Evolutionary conservation across 495 filamentous ascomycete species (phyloP).

Genomic region (Xylaria curta): DNA sequence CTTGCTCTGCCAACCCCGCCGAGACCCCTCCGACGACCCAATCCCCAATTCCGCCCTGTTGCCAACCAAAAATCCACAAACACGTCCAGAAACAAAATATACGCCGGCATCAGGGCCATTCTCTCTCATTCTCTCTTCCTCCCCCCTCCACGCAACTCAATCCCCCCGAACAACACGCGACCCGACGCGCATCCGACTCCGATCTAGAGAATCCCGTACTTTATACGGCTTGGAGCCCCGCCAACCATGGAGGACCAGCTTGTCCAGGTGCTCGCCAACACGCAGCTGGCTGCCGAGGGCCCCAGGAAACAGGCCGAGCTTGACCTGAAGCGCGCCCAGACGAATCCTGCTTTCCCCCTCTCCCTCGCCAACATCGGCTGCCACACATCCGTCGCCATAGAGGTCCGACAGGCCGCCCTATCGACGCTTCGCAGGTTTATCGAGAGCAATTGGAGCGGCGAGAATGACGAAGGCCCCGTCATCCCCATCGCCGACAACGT

Average conservation of each 20-base stretch:
- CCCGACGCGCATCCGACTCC: neutral
- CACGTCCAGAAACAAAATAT: conserved; percentile 13
- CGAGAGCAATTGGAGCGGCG: conserved; percentile 72
- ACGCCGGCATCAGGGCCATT: neutral
- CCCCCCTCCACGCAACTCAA: neutral
- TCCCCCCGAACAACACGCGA: neutral
- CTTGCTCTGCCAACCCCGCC: conserved; percentile 13
- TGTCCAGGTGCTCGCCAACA: conserved; percentile 77
- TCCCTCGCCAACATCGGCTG: conserved; percentile 79
- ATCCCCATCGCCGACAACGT: conserved; percentile 69
- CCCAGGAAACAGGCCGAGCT: conserved; percentile 81
- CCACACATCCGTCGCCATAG: conserved; percentile 69
- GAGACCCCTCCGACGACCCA: conserved; percentile 8
- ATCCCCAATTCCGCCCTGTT: conserved; percentile 9
- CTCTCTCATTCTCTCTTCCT: neutral
- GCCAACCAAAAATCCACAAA: conserved; percentile 13
- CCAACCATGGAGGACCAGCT: conserved; percentile 82
- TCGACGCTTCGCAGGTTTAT: conserved; percentile 82
- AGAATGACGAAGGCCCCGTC: conserved; percentile 64
- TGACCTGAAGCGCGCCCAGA: conserved; percentile 70
- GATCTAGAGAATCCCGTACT: neutral
- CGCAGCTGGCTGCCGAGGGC: conserved; percentile 71
- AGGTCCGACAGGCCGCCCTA: conserved; percentile 83
- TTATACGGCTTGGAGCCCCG: conserved; percentile 13
- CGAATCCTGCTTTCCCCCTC: conserved; percentile 72